A percentile compares a stretch with the other conserved stretches of the same genome.
Conservation (phyloP, 176 grass and related monocot genomes). For the Musa schizocarpa region DNA sequence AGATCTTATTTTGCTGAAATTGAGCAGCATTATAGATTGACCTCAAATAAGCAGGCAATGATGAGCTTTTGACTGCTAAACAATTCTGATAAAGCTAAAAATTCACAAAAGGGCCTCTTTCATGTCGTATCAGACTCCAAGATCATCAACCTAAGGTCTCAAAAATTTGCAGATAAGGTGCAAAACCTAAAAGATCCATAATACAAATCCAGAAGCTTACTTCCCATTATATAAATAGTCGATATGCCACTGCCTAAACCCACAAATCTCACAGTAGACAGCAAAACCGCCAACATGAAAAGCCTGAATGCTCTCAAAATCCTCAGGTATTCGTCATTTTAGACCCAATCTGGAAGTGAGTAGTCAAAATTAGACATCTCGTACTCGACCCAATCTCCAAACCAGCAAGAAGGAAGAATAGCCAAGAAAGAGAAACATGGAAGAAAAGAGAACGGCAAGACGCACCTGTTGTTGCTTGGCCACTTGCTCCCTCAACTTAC, state of each 20-base stretch:
- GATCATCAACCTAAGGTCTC: not conserved
- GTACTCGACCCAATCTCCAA: no score
- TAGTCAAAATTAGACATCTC: no score
- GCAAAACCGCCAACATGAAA: not conserved
- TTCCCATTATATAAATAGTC: not conserved
- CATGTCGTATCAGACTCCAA: not conserved
- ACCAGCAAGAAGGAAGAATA: not conserved
- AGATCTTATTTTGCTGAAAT: not conserved
- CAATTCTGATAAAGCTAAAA: not conserved
- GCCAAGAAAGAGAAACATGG: not conserved
- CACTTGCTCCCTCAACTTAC: conserved; percentile 76
- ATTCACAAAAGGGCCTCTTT: not conserved
- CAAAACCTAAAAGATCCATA: not conserved
- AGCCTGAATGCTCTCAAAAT: not conserved
- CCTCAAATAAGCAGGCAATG: not conserved
- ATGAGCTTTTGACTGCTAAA: not conserved
- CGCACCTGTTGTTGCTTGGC: conserved; percentile 88
- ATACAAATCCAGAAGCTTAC: not conserved
- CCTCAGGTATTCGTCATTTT: not conserved
- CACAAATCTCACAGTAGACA: not conserved
- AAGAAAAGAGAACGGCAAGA: not conserved
- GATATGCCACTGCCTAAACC: not conserved
- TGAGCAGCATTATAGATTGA: not conserved
- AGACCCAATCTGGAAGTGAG: no score
- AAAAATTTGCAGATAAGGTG: not conserved